These are phyloP conservation scores for Torulaspora franciscae DNA, from an alignment of 805 yeast genomes.

Conservation along the genomic window DNA sequence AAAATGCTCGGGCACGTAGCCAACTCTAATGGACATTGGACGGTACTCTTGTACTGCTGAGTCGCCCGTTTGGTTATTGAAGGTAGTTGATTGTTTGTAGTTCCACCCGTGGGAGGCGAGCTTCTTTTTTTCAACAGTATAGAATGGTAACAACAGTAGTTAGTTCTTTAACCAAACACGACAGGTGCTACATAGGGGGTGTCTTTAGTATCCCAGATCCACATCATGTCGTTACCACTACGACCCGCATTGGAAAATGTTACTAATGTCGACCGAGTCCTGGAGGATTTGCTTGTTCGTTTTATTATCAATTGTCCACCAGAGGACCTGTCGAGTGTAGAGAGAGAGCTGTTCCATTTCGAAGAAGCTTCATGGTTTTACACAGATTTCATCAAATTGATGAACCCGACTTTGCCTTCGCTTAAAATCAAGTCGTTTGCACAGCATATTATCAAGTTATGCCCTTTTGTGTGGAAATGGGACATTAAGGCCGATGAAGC, in stretches of 20 bases:
- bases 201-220: too few relatives aligned
- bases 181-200: neutral
- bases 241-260: constrained; percentile 53
- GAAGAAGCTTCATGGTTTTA: constrained; percentile 99
- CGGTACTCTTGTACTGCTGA: too few relatives aligned
- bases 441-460: constrained; percentile 56
- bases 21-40: constrained; percentile 46
- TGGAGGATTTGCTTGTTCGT: constrained; percentile 84
- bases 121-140: neutral
- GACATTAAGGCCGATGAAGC: constrained; percentile 74
- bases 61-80: neutral
- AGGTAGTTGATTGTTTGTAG: neutral
- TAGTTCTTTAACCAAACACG: neutral
- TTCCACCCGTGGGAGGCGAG: neutral
- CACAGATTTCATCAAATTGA: constrained; percentile 69
- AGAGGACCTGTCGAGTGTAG: constrained; percentile 66
- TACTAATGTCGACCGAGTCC: constrained; percentile 57
- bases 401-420: constrained; percentile 70
- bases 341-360: constrained; percentile 82
- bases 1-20: constrained; percentile 88
- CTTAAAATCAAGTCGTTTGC: constrained; percentile 76
- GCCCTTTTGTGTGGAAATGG: constrained; percentile 81
- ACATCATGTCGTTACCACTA: constrained; percentile 56
- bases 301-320: constrained; percentile 88
- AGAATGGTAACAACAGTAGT: neutral